Evolutionary conservation across 73 alveolate species (phyloP).

Genomic region (Blepharisma japonicum): DNA sequence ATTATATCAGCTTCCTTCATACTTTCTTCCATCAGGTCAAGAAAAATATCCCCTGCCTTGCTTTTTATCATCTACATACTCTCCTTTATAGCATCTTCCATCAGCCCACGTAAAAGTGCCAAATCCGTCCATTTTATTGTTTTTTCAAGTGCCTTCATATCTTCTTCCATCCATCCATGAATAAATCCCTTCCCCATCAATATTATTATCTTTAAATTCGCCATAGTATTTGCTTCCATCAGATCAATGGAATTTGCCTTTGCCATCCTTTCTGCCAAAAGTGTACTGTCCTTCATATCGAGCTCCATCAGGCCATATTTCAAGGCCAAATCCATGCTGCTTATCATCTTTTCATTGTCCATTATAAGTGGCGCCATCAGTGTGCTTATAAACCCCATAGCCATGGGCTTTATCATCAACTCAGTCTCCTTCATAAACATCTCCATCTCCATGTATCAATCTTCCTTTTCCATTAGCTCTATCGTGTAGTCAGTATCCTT

Average conservation of each 20-base stretch:
- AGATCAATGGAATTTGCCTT: slow-evolving; percentile 54
- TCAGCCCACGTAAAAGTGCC: slow-evolving; percentile 24
- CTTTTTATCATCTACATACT: slow-evolving; percentile 26
- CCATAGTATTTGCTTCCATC: slow-evolving; percentile 68
- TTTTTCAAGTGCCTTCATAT: slow-evolving; percentile 2
- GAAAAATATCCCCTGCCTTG: slow-evolving; percentile 3
- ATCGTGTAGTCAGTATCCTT: slow-evolving; percentile 59
- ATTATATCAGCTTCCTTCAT: slow-evolving; percentile 8
- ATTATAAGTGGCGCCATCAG: slow-evolving; percentile 53
- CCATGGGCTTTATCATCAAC: slow-evolving; percentile 62
- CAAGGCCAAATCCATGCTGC: slow-evolving; percentile 63
- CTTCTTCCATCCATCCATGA: slow-evolving; percentile 24
- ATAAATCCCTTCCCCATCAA: background rate
- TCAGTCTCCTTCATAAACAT: slow-evolving; percentile 64
- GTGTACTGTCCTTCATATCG: slow-evolving; percentile 38
- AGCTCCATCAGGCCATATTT: slow-evolving; percentile 42
- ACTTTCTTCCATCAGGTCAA: slow-evolving; percentile 22
- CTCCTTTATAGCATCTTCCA: slow-evolving; percentile 14
- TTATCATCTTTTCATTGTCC: slow-evolving; percentile 60
- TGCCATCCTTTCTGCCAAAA: slow-evolving; percentile 50
- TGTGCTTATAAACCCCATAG: slow-evolving; percentile 44
- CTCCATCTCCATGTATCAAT: slow-evolving; percentile 59
- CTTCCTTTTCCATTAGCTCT: slow-evolving; percentile 60
- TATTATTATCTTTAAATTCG: background rate
- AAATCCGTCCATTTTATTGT: slow-evolving; percentile 7